These are phyloP conservation scores for Pulicaria dysenterica DNA, from an alignment of 129 eudicot genomes.

Conservation along the genomic window DNA sequence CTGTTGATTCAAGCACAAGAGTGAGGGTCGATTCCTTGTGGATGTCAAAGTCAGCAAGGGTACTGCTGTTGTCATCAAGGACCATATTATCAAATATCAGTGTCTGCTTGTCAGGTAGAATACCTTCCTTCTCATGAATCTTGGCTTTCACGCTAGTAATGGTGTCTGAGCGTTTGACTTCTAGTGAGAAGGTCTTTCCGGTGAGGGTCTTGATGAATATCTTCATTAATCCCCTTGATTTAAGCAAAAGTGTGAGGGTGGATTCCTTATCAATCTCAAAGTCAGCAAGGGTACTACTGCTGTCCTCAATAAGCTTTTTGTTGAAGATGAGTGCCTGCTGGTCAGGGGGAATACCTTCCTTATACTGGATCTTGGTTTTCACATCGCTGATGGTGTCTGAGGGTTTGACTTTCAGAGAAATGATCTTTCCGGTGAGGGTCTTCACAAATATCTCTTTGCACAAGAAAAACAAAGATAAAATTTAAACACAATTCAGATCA, in stretches of 20 bases:
- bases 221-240: not conserved
- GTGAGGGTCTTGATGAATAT: not conserved
- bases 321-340: not conserved
- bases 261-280: not conserved
- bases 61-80: not conserved
- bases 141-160: not conserved
- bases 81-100: not conserved
- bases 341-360: not conserved
- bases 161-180: slow-evolving; percentile 12
- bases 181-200: not conserved
- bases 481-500: no score
- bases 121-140: not conserved
- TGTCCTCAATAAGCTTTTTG: not conserved
- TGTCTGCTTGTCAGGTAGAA: not conserved
- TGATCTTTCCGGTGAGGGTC: not conserved
- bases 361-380: not conserved
- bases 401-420: not conserved
- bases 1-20: not conserved
- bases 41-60: slow-evolving; percentile 11
- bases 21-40: not conserved
- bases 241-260: not conserved
- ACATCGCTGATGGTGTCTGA: not conserved
- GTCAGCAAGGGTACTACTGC: not conserved
- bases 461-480: no score
- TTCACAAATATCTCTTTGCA: not conserved